These are phyloP conservation scores for Salvia splendens DNA, from an alignment of 257 asterid species.

Conservation along the genomic window DNA sequence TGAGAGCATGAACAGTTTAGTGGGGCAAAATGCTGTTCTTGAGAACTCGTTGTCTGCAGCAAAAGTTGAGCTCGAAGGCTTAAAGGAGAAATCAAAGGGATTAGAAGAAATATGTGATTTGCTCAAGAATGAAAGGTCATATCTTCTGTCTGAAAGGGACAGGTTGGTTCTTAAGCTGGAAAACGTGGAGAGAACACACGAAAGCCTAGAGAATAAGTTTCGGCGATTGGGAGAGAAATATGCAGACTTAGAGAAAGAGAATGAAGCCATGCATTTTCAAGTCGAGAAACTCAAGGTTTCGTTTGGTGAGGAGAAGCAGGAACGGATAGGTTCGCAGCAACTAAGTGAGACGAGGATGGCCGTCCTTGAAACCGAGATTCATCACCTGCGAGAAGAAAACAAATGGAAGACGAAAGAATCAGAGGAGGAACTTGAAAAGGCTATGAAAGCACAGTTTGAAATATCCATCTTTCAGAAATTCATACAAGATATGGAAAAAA, in stretches of 20 bases:
- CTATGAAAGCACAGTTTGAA: constrained; percentile 84
- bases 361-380: constrained; percentile 68
- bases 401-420: constrained; percentile 64
- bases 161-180: constrained; percentile 57
- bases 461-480: constrained; percentile 81
- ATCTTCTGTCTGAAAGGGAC: constrained; percentile 66
- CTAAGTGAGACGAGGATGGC: constrained; percentile 59
- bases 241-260: constrained; percentile 71
- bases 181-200: constrained; percentile 58
- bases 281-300: constrained; percentile 61
- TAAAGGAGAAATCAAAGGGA: constrained; percentile 90
- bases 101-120: constrained; percentile 72
- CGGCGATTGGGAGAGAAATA: constrained; percentile 69
- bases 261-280: constrained; percentile 59
- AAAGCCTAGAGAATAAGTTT: constrained; percentile 61
- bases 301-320: constrained; percentile 68
- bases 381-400: constrained; percentile 72
- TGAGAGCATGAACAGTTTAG: constrained; percentile 68
- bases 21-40: constrained; percentile 76
- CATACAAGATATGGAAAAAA: constrained; percentile 87
- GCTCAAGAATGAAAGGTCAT: constrained; percentile 70
- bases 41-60: constrained; percentile 73
- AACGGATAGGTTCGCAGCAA: constrained; percentile 48
- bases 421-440: constrained; percentile 79
- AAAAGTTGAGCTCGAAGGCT: constrained; percentile 78